These are phyloP conservation scores for Casuarina cunninghamiana DNA, from an alignment of 306 rosid genomes.

Conservation along the genomic window DNA sequence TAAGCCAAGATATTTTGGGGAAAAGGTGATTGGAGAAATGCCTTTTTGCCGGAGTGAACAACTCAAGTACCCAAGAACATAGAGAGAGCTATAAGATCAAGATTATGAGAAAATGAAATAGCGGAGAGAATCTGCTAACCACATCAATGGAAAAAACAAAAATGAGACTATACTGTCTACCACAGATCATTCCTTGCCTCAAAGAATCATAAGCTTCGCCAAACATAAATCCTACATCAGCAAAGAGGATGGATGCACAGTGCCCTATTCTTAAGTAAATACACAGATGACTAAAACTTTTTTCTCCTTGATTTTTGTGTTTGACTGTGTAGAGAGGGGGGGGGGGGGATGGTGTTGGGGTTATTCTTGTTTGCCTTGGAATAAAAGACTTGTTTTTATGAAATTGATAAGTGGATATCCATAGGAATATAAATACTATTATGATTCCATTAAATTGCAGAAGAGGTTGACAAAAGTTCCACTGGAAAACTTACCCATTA, in stretches of 20 bases:
- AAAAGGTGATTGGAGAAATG: slow-evolving; percentile 5
- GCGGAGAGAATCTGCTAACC: background rate
- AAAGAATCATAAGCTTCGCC: background rate
- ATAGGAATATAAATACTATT: background rate
- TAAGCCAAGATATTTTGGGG: slow-evolving; percentile 14
- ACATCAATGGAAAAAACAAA: background rate
- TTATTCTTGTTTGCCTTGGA: too few species aligned
- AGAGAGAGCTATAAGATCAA: background rate
- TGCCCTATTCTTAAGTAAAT: too few species aligned
- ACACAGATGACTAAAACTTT: too few species aligned
- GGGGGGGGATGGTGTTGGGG: too few species aligned
- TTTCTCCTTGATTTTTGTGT: too few species aligned
- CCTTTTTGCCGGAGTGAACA: background rate
- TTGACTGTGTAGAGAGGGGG: too few species aligned
- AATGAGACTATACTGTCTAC: background rate
- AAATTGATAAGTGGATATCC: background rate
- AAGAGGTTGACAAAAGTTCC: background rate
- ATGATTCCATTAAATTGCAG: slow-evolving; percentile 5
- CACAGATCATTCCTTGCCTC: background rate
- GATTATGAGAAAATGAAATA: background rate
- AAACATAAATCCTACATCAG: background rate
- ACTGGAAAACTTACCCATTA: slow-evolving; percentile 79
- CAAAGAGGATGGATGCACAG: background rate
- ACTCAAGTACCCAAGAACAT: background rate
- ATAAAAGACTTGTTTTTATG: background rate